A percentile compares a stretch with the other conserved stretches of the same genome.
Evolutionary conservation across 805 yeast species (phyloP).

Genomic region (Schwanniomyces sp.): DNA sequence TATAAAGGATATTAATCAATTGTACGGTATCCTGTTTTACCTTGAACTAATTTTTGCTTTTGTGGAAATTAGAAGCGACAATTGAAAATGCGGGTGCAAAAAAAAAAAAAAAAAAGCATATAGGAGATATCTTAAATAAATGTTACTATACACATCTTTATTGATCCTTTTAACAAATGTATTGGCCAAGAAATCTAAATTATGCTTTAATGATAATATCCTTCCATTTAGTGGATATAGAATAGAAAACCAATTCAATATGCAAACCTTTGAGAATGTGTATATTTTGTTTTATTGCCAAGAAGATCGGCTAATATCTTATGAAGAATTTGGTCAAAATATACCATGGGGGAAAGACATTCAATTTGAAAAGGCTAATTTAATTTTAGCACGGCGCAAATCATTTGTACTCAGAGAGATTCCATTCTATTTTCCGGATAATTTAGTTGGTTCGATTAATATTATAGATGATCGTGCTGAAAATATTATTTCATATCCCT

Average conservation of each 20-base stretch:
- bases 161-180: not conserved
- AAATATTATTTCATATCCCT: conserved; percentile 15
- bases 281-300: conserved; percentile 27
- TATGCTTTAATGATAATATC: not conserved
- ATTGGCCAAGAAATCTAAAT: not conserved
- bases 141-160: not conserved
- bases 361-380: conserved; percentile 7
- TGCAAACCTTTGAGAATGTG: conserved; percentile 9
- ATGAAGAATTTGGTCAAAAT: conserved; percentile 11
- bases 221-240: conserved; percentile 21
- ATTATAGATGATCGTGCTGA: not conserved
- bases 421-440: conserved; percentile 27
- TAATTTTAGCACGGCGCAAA: conserved; percentile 21
- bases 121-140: not conserved
- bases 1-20: not conserved
- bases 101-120: not conserved
- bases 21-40: not conserved
- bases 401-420: conserved; percentile 17
- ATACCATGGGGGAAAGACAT: conserved; percentile 25
- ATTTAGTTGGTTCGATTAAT: conserved; percentile 23
- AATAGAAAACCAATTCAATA: conserved; percentile 21
- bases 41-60: not conserved
- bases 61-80: not conserved
- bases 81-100: not conserved
- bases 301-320: conserved; percentile 26